Percentiles rank a stretch among this genome's conserved stretches.
Conservation (phyloP, 2,329 filamentous ascomycete genomes). For the Ophiocordyceps camponoti-rufipedis region DNA sequence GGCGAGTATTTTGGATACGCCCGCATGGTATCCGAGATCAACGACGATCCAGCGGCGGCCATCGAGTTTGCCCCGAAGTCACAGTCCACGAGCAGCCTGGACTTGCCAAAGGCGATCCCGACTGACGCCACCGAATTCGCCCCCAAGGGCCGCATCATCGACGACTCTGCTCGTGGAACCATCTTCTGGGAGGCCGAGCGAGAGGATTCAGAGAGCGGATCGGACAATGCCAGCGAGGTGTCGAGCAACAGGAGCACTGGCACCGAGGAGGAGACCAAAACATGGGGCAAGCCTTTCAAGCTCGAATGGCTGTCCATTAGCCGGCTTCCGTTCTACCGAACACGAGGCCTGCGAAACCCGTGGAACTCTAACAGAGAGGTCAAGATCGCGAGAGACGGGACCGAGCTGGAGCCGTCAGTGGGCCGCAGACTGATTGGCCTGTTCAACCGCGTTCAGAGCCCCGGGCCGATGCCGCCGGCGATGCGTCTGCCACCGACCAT, state of each 20-base stretch:
- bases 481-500: constrained; percentile 15
- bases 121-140: constrained; percentile 63
- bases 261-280: constrained; percentile 35
- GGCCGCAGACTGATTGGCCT: constrained; percentile 61
- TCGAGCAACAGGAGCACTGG: constrained; percentile 20
- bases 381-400: constrained; percentile 89
- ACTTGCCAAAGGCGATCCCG: constrained; percentile 61
- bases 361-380: constrained; percentile 94
- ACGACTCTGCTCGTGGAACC: constrained; percentile 82
- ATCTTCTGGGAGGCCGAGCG: constrained; percentile 87
- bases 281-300: constrained; percentile 82
- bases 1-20: constrained; percentile 95
- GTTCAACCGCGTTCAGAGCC: constrained; percentile 44
- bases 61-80: constrained; percentile 51
- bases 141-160: constrained; percentile 73
- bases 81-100: constrained; percentile 38
- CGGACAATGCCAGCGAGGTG: constrained; percentile 23
- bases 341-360: constrained; percentile 70
- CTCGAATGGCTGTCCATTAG: constrained; percentile 79
- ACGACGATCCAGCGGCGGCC: constrained; percentile 52
- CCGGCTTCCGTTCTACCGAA: constrained; percentile 74
- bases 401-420: constrained; percentile 71
- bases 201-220: constrained; percentile 28
- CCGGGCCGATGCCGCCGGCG: constrained; percentile 12
- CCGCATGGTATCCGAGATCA: constrained; percentile 71